Evolutionary conservation across 2,329 filamentous ascomycete genomes (phyloP).

Genomic region (Hymenoscyphus repandus): DNA sequence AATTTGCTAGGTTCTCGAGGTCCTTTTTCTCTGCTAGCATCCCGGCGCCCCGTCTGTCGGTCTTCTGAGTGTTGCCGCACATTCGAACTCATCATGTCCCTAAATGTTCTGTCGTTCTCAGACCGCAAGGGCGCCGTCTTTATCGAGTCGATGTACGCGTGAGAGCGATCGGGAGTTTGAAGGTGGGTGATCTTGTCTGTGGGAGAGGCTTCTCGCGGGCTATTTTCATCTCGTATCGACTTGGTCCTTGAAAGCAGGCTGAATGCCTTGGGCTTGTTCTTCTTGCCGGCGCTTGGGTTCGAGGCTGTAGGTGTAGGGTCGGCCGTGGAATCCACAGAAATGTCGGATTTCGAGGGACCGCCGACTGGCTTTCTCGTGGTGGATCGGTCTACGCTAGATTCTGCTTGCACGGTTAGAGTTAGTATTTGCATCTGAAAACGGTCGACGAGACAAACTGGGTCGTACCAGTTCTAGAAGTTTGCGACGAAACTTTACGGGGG

Average conservation of each 20-base stretch:
- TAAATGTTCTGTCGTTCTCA: constrained; percentile 57
- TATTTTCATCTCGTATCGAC: constrained; percentile 39
- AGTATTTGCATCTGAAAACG: constrained; percentile 16
- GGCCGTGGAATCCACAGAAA: constrained; percentile 21
- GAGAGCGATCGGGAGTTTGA: constrained; percentile 9
- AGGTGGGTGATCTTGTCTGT: constrained; percentile 20
- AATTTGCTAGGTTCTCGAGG: constrained; percentile 35
- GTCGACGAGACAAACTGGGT: constrained; percentile 16
- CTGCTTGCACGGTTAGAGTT: constrained; percentile 18
- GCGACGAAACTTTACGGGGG: constrained; percentile 27
- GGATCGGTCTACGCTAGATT: constrained; percentile 20
- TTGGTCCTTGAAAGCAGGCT: constrained; percentile 36
- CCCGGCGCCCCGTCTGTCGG: constrained; percentile 45
- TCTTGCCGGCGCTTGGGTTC: constrained; percentile 17
- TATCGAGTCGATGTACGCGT: constrained; percentile 37
- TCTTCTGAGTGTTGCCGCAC: constrained; percentile 70
- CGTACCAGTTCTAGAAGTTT: constrained; percentile 29
- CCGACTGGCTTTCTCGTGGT: constrained; percentile 27
- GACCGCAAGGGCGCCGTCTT: constrained; percentile 56
- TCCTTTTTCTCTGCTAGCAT: constrained; percentile 34
- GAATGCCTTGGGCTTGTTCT: constrained; percentile 31
- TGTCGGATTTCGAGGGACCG: constrained; percentile 24
- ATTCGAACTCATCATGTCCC: constrained; percentile 60
- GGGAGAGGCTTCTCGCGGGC: constrained; percentile 21
- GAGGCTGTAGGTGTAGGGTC: constrained; percentile 15